phyloP scores from a whole-genome alignment of 805 yeast species.

The Myxozyma udenii region DNA sequence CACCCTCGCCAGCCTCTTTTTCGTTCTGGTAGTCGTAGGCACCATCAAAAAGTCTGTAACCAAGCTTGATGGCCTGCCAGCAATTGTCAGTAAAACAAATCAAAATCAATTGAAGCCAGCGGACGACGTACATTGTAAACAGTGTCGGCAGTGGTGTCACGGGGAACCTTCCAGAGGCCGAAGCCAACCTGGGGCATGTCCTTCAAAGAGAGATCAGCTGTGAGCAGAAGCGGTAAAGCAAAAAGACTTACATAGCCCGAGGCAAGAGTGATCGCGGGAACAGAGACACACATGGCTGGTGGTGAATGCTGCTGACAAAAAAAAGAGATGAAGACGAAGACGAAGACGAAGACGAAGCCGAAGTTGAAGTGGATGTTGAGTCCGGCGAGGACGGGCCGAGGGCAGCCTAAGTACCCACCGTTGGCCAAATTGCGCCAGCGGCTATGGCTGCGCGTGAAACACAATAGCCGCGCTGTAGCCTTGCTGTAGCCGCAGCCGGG shows the following conservation, averaged over 20 bases:
- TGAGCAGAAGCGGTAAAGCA: constrained; percentile 48
- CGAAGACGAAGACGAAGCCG: no score
- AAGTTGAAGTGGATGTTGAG: no score
- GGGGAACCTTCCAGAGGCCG: constrained; percentile 79
- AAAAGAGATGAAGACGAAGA: no score
- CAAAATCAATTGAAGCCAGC: background rate
- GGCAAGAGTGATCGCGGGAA: constrained; percentile 76
- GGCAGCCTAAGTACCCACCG: no score
- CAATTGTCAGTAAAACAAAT: background rate
- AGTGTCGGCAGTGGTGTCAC: constrained; percentile 60
- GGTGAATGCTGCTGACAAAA: no score
- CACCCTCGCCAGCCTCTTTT: constrained; percentile 62
- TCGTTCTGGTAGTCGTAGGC: constrained; percentile 71
- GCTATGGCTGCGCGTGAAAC: no score
- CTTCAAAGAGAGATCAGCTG: constrained; percentile 51
- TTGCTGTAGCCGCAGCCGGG: no score
- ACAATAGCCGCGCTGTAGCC: no score
- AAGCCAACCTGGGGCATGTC: constrained; percentile 75
- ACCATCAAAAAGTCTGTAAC: constrained; percentile 72
- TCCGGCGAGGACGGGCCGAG: no score
- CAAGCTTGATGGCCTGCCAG: constrained; percentile 65
- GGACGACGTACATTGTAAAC: constrained; percentile 51
- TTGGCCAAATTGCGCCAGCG: no score
- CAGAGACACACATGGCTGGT: no score
- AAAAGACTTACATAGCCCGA: constrained; percentile 58